phyloP scores from a whole-genome alignment of 208 protist genomes.

The Leishmania mexicana region DNA sequence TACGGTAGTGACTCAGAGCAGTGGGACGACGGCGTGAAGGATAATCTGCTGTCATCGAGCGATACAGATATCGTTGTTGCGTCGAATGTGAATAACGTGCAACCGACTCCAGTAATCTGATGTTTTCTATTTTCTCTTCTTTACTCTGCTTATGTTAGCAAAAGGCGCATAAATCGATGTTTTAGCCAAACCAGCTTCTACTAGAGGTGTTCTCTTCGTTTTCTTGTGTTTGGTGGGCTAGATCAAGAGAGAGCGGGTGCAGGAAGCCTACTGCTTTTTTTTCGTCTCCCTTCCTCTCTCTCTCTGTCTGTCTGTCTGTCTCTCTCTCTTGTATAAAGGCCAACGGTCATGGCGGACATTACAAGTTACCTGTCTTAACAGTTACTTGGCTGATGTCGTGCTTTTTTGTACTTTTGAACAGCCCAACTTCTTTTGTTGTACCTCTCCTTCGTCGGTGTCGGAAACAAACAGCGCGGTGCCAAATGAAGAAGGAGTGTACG shows the following conservation, averaged over 20 bases:
- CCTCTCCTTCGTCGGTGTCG: not conserved
- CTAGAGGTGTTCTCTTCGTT: not conserved
- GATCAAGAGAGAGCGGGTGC: not conserved
- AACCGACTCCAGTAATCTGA: not conserved
- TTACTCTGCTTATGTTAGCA: not conserved
- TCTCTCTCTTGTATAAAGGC: not conserved
- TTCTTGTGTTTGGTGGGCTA: not conserved
- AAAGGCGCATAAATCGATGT: not conserved
- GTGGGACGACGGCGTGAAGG: slow-evolving; percentile 11
- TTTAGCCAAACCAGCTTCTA: not conserved
- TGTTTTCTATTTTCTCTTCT: not conserved
- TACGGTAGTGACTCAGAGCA: slow-evolving; percentile 12
- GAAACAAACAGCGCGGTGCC: not conserved
- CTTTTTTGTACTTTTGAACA: not conserved
- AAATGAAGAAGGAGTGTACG: not conserved
- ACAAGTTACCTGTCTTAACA: slow-evolving; percentile 1
- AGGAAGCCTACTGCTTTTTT: not conserved
- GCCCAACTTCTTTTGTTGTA: not conserved
- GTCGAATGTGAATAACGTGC: not conserved
- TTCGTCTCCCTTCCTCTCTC: not conserved
- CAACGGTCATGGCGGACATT: not conserved
- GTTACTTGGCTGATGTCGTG: not conserved
- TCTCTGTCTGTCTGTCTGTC: not conserved
- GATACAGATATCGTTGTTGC: slow-evolving; percentile 22
- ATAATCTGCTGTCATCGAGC: slow-evolving; percentile 27